Base-by-base conservation (phyloP, 2,329 filamentous ascomycete genomes). In the Bipolaris sorokiniana region DNA sequence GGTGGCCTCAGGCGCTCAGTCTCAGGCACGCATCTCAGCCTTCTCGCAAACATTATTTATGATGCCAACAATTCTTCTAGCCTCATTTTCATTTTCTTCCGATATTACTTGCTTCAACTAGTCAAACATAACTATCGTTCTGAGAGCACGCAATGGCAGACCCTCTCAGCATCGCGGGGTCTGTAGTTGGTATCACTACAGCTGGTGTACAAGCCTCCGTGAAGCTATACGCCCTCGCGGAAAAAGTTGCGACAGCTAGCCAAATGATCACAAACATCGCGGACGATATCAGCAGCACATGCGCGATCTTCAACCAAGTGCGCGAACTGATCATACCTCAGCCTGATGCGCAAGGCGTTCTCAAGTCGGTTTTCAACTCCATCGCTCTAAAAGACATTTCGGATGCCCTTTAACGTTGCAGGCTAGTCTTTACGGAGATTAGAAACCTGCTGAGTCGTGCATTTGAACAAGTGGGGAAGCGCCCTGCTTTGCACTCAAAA, bases 231-330 rank as follows among this genome's bases (percentile, higher is more conserved):
- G 57, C 52, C 0, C 51, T 62, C 11, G 57, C 57, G 2, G 57
- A 62, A 16, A 57, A 42, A 22, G 51, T 62, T 4, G 36, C 36
- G 13, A 52, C 48, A 20, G 48, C 48, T 1, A 42, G 36, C 7
- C 31, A 57, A 5, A 37, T 50, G 26, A 48, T 60, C 5, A 31
- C 18, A 7, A 52, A 42, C 7, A 60, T 62, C 11, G 60, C 48
- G 6, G 46, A 62, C 26, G 60, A 60, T 15, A 55, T 62, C 1
- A 57, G 36, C 16, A 60, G 60, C 34, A 62, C 57, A 2, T 60
- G 57, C 41, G 60, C 34, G 0, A 55, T 62, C 3, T 33, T 62
- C 9, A 60, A 57, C 47, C 53, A 57, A 28, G 20, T 60, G 26
- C 50, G 42, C 23, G 54, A 57, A 7, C 38, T 59, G 3, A 53